Percentiles rank a stretch among this genome's conserved stretches.
These are phyloP conservation scores for Neopestalotiopsis clavispora DNA, from an alignment of 2,329 filamentous ascomycete genomes.

Conservation along the genomic window DNA sequence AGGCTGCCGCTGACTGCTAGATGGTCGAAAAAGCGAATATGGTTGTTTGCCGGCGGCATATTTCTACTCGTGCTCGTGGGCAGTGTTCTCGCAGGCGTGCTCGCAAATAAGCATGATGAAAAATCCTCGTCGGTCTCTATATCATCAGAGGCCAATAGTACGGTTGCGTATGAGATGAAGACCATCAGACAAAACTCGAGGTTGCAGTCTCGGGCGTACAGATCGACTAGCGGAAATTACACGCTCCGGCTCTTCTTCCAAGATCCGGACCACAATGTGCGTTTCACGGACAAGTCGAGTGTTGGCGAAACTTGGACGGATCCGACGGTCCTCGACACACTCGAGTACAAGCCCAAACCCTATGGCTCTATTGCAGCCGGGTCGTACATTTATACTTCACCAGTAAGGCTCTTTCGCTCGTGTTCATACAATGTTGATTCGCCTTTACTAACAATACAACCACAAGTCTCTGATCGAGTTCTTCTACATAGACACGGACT, in stretches of 20 bases:
- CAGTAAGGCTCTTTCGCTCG: conserved; percentile 21
- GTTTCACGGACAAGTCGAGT: conserved; percentile 27
- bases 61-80: conserved; percentile 22
- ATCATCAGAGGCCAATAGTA: conserved; percentile 5
- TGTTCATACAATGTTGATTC: background rate
- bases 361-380: conserved; percentile 27
- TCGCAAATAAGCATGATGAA: conserved; percentile 17
- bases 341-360: conserved; percentile 24
- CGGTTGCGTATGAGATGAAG: conserved; percentile 12
- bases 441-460: background rate
- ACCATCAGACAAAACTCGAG: conserved; percentile 26
- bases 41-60: conserved; percentile 23
- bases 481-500: conserved; percentile 27
- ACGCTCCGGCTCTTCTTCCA: conserved; percentile 29
- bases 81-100: conserved; percentile 24
- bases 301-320: conserved; percentile 24
- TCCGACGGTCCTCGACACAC: conserved; percentile 24
- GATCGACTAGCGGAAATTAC: conserved; percentile 22
- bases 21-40: conserved; percentile 15
- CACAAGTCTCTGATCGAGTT: conserved; percentile 26
- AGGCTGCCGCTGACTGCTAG: background rate
- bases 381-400: conserved; percentile 21
- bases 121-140: too few species aligned
- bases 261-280: conserved; percentile 24
- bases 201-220: conserved; percentile 28